Evolutionary conservation across 495 filamentous ascomycete species (phyloP), one percentile per base, ranked within the genome.

Genomic region (Podospora australis): DNA sequence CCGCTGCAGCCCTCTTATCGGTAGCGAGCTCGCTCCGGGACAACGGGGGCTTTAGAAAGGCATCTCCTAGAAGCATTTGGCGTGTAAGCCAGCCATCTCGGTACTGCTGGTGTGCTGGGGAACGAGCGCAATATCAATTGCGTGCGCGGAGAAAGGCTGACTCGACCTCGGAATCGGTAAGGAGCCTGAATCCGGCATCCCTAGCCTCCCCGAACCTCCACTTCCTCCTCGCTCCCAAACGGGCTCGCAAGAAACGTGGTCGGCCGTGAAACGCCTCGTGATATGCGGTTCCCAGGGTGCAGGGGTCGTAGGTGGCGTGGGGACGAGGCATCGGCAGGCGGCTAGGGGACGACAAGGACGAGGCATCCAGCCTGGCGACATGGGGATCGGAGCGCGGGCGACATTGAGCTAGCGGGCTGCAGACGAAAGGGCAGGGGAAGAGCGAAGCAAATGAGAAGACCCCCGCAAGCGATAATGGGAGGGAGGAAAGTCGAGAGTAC

Each of bases 111-210:
- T 17, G 39, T 24, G 22, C 35, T 14, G 19, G 40, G 45, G 45
- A 46, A 53, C 54, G 54, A 52, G 40, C 44, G 25, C 10, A 49
- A 56, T 56, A 56, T 56, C n/a, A 56, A 39, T 32, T 48, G 17
- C 39, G 22, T 52, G 19, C 41, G 39, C 53, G 48, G 45, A 38
- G 38, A 56, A 52, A 45, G 53, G 44, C 36, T 23, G 53, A 44
- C 53, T 44, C 40, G 48, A 52, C 35, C 6, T 25, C 44, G 34
- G 53, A 28, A 51, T 44, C 24, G 44, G 44, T 44, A 52, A 56
- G 48, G 48, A 47, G 43, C 24, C 28, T 52, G 13, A 43, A 50
- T 16, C 28, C 16, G 6, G 19, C 6, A 14, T 46, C 43, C 43
- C 17, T 11, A 20, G 16, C 43, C 43, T 34, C 26, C 48, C 30